These are phyloP conservation scores for Stagonosporopsis chrysanthemi DNA, from an alignment of 2,329 filamentous ascomycete genomes.

Conservation along the genomic window DNA sequence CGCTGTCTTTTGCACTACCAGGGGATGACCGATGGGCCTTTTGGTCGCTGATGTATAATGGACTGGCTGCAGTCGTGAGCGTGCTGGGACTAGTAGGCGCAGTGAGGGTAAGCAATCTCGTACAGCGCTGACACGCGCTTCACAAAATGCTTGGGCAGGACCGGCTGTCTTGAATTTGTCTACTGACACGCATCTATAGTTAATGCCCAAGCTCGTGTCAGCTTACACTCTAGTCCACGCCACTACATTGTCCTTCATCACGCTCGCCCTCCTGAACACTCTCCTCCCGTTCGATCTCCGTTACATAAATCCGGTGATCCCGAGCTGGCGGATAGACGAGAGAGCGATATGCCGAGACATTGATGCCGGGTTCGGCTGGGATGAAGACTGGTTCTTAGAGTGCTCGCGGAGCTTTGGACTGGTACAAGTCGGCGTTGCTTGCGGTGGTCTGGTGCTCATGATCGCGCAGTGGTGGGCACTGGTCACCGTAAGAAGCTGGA, in stretches of 20 bases:
- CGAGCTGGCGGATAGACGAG: slow-evolving; percentile 32
- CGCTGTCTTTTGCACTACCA: slow-evolving; percentile 32
- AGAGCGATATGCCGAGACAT: slow-evolving; percentile 37
- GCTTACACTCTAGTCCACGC: slow-evolving; percentile 38
- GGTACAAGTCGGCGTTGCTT: slow-evolving; percentile 33
- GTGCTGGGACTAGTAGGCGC: slow-evolving; percentile 54
- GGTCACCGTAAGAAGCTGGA: slow-evolving; percentile 39
- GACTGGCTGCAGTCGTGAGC: slow-evolving; percentile 51
- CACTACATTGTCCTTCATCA: slow-evolving; percentile 37
- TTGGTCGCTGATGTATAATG: slow-evolving; percentile 50
- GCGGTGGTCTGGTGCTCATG: slow-evolving; percentile 35
- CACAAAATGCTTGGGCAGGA: neutral
- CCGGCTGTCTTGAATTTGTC: neutral
- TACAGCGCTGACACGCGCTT: neutral
- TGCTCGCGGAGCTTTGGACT: slow-evolving; percentile 38
- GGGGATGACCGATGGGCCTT: slow-evolving; percentile 38
- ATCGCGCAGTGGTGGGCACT: slow-evolving; percentile 48
- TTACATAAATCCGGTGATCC: slow-evolving; percentile 32
- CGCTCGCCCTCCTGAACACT: slow-evolving; percentile 35
- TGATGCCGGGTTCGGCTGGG: slow-evolving; percentile 37
- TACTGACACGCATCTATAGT: slow-evolving; percentile 26
- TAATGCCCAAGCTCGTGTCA: slow-evolving; percentile 33
- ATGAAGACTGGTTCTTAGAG: slow-evolving; percentile 38
- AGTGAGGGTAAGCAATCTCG: slow-evolving; percentile 48
- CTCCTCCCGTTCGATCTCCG: slow-evolving; percentile 32